Conservation (phyloP, 1,139 yeast species). For the Yarrowia galli region DNA sequence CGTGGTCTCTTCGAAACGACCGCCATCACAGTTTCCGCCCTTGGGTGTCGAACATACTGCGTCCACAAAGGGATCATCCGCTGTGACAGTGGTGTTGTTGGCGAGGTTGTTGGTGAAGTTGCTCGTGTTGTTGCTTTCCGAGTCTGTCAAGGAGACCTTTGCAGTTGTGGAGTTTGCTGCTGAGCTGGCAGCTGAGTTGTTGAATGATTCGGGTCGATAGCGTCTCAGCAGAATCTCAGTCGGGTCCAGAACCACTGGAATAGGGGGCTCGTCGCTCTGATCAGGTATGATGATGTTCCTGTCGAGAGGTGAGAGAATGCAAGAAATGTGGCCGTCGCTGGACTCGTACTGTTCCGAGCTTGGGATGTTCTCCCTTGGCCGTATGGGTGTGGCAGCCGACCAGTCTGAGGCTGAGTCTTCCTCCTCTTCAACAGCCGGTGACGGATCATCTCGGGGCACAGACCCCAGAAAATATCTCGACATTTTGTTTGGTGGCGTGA, state of each 20-base stretch:
- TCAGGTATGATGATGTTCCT: constrained; percentile 9
- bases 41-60: constrained; percentile 2
- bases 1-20: constrained; percentile 7
- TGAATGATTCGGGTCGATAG: constrained; percentile 15
- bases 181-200: constrained; percentile 19
- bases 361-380: constrained; percentile 14
- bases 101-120: constrained; percentile 15
- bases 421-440: constrained; percentile 1
- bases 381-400: constrained; percentile 12
- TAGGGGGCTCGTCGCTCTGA: constrained; percentile 10
- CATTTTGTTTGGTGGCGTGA: constrained; percentile 5
- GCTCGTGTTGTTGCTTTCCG: not conserved
- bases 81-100: not conserved
- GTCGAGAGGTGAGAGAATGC: constrained; percentile 30
- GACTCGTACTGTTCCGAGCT: constrained; percentile 31
- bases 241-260: constrained; percentile 13
- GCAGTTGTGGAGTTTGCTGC: not conserved
- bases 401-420: constrained; percentile 17
- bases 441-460: constrained; percentile 17
- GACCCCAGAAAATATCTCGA: constrained; percentile 30
- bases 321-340: constrained; percentile 34
- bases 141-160: not conserved
- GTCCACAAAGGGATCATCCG: constrained; percentile 23
- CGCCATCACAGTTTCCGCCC: not conserved
- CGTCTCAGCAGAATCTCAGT: constrained; percentile 1